A percentile compares a stretch with the other conserved stretches of the same genome.
phyloP scores from a whole-genome alignment of 2,329 filamentous ascomycete genomes.

The Diaporthe vexans region DNA sequence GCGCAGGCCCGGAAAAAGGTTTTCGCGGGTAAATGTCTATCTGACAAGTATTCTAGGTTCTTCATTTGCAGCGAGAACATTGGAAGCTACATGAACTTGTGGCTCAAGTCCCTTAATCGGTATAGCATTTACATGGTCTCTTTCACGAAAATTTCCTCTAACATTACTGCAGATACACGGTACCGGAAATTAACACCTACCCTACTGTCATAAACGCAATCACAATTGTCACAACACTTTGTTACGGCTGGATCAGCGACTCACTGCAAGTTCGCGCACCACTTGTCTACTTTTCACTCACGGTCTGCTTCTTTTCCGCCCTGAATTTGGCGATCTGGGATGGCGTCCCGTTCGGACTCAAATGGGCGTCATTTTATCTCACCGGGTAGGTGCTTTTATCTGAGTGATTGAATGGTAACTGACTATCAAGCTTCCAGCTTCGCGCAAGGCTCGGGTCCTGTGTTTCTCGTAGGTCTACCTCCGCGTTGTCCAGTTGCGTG shows the following conservation, averaged over 20 bases:
- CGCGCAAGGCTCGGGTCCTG: slow-evolving; percentile 46
- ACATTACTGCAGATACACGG: slow-evolving; percentile 43
- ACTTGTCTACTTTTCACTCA: slow-evolving; percentile 47
- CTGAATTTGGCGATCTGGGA: slow-evolving; percentile 48
- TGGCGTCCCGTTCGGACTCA: slow-evolving; percentile 46
- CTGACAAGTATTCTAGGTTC: slow-evolving; percentile 41
- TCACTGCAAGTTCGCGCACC: slow-evolving; percentile 46
- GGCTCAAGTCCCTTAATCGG: slow-evolving; percentile 44
- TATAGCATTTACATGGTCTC: background rate
- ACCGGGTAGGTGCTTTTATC: slow-evolving; percentile 39
- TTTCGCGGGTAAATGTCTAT: too few relatives aligned
- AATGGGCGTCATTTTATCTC: slow-evolving; percentile 47
- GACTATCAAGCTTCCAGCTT: slow-evolving; percentile 37
- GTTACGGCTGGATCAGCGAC: slow-evolving; percentile 49
- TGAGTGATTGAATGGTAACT: background rate
- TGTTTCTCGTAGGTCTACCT: slow-evolving; percentile 43
- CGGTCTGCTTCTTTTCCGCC: slow-evolving; percentile 46
- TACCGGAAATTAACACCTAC: slow-evolving; percentile 50
- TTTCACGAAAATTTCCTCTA: background rate
- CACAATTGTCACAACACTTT: slow-evolving; percentile 47
- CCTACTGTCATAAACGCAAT: slow-evolving; percentile 48
- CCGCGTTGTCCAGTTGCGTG: too few relatives aligned
- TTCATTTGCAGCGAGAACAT: slow-evolving; percentile 48
- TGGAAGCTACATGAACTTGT: slow-evolving; percentile 48
- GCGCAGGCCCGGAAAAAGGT: background rate